phyloP scores from a whole-genome alignment of 2,329 filamentous ascomycete species.

The Ophiostoma quercus region DNA sequence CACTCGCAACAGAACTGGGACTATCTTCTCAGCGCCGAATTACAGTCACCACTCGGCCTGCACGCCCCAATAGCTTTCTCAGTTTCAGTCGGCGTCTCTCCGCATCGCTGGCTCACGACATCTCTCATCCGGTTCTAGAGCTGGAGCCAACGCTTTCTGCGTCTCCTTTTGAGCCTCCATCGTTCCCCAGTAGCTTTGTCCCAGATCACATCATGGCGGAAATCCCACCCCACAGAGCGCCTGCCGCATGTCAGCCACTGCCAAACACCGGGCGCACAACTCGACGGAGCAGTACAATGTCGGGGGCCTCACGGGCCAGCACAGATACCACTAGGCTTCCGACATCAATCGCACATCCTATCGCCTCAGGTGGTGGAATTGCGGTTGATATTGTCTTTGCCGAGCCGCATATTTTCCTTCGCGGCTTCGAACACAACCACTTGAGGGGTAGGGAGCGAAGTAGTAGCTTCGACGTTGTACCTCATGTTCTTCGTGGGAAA shows the following conservation, averaged over 20 bases:
- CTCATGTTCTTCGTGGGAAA: constrained; percentile 79
- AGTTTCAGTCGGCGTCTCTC: constrained; percentile 30
- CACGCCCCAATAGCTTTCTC: constrained; percentile 28
- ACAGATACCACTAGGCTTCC: constrained; percentile 30
- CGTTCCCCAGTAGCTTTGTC: not conserved
- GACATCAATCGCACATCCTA: constrained; percentile 49
- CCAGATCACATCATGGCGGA: not conserved
- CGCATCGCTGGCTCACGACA: not conserved
- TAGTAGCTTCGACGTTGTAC: constrained; percentile 35
- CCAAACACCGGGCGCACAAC: not conserved
- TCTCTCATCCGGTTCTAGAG: not conserved
- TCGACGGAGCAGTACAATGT: not conserved
- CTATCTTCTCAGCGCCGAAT: constrained; percentile 13
- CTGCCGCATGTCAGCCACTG: not conserved
- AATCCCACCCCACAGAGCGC: not conserved
- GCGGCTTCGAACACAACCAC: constrained; percentile 67
- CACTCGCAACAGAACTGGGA: not conserved
- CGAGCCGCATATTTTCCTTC: constrained; percentile 74
- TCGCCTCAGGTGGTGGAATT: constrained; percentile 73
- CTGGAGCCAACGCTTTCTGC: not conserved
- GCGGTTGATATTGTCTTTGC: constrained; percentile 68
- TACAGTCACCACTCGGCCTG: not conserved
- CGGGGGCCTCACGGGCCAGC: not conserved
- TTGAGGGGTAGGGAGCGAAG: constrained; percentile 47
- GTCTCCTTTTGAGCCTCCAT: not conserved